Conservation (phyloP, 2,329 filamentous ascomycete genomes). For the Lecanicillium sp. region DNA sequence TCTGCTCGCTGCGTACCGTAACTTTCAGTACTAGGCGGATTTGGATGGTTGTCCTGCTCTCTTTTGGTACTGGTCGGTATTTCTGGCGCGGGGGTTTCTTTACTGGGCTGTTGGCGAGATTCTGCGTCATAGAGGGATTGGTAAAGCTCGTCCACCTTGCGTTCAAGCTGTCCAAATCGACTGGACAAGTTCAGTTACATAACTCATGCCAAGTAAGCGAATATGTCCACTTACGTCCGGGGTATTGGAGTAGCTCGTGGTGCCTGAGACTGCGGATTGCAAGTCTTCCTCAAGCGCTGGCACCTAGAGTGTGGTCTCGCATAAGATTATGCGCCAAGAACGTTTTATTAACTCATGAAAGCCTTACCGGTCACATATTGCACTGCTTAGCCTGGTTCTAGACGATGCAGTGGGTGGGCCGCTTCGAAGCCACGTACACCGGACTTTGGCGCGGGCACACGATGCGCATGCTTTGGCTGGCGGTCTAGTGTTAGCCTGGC, state of each 20-base stretch:
- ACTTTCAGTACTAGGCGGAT: too few relatives aligned
- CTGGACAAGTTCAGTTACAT: neutral
- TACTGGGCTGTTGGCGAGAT: too few relatives aligned
- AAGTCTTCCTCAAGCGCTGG: slow-evolving; percentile 1
- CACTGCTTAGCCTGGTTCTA: too few relatives aligned
- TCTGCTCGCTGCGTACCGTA: too few relatives aligned
- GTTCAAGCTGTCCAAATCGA: slow-evolving; percentile 5
- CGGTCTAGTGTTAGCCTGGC: too few relatives aligned
- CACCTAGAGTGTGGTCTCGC: neutral
- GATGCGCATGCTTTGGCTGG: neutral
- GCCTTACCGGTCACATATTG: slow-evolving; percentile 3
- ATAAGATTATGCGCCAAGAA: neutral
- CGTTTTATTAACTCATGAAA: neutral
- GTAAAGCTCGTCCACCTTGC: slow-evolving; percentile 1
- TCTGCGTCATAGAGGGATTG: neutral
- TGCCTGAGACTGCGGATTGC: neutral
- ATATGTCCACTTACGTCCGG: slow-evolving; percentile 1
- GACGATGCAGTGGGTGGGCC: neutral
- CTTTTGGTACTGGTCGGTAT: too few relatives aligned
- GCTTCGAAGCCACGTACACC: neutral
- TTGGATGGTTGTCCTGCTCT: too few relatives aligned
- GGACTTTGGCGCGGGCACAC: slow-evolving; percentile 2
- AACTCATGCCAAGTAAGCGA: neutral
- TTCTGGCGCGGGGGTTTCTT: too few relatives aligned
- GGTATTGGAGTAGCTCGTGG: slow-evolving; percentile 1